phyloP scores from a whole-genome alignment of 1,139 yeast genomes.

The Hyphopichia burtonii region DNA sequence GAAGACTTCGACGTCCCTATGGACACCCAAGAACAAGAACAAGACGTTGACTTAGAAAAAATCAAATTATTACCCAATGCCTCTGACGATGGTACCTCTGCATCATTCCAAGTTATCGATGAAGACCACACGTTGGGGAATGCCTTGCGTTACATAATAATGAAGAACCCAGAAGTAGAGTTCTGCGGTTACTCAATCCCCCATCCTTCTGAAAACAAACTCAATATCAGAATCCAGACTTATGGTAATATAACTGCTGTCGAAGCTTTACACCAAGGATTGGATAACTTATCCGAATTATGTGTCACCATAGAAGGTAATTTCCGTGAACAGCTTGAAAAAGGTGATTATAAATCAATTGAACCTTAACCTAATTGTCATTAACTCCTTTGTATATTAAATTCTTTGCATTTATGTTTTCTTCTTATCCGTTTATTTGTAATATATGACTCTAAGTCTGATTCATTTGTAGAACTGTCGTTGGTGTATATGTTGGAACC shows the following conservation, averaged over 20 bases:
- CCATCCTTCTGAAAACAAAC: slow-evolving; percentile 93
- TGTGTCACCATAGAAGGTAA: slow-evolving; percentile 82
- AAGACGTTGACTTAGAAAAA: slow-evolving; percentile 49
- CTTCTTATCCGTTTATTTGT: neutral
- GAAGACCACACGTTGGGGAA: slow-evolving; percentile 97
- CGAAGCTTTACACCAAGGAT: slow-evolving; percentile 90
- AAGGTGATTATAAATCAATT: slow-evolving; percentile 46
- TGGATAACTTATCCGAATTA: slow-evolving; percentile 78
- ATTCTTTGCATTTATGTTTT: neutral
- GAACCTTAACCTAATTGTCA: slow-evolving; percentile 34
- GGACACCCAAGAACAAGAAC: slow-evolving; percentile 18
- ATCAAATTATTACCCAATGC: slow-evolving; percentile 77
- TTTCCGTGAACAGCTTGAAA: slow-evolving; percentile 63
- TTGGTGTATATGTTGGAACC: no score
- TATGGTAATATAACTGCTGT: slow-evolving; percentile 87
- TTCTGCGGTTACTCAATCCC: slow-evolving; percentile 98
- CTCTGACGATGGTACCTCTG: slow-evolving; percentile 93
- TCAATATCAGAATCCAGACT: slow-evolving; percentile 91
- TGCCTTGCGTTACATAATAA: slow-evolving; percentile 86
- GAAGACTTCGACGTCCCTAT: slow-evolving; percentile 23
- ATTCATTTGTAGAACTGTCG: no score
- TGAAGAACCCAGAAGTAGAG: slow-evolving; percentile 97
- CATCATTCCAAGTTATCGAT: slow-evolving; percentile 86
- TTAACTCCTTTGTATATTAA: no score
- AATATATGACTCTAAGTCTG: no score